phyloP scores from a whole-genome alignment of 192 early-diverging fungal genomes.

The Coemansia sp. region DNA sequence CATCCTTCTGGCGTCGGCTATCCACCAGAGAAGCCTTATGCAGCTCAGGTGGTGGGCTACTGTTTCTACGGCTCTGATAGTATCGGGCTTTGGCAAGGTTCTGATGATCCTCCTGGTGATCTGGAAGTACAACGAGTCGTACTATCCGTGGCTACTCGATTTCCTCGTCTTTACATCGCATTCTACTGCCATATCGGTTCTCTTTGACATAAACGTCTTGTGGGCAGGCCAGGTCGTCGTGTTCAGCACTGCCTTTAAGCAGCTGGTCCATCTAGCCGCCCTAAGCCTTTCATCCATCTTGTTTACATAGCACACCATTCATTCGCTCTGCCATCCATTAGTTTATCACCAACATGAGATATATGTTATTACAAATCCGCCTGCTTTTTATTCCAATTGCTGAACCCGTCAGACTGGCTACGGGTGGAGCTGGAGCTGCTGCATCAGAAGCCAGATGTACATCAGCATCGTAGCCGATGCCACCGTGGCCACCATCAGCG shows the following conservation, averaged over 20 bases:
- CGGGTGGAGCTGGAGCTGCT: slow-evolving; percentile 31
- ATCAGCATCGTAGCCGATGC: slow-evolving; percentile 45
- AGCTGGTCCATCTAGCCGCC: slow-evolving; percentile 30
- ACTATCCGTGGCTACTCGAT: slow-evolving; percentile 80
- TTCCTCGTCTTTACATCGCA: slow-evolving; percentile 74
- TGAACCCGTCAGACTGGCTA: too few species aligned
- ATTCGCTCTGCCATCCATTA: too few species aligned
- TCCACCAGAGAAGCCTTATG: slow-evolving; percentile 30
- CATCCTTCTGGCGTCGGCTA: slow-evolving; percentile 31
- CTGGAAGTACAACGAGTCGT: slow-evolving; percentile 82
- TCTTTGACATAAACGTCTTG: slow-evolving; percentile 38
- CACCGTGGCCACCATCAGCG: slow-evolving; percentile 33
- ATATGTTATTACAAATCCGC: too few species aligned
- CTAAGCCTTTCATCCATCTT: slow-evolving; percentile 19
- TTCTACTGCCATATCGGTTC: slow-evolving; percentile 60
- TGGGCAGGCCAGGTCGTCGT: slow-evolving; percentile 45
- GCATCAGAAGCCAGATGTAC: slow-evolving; percentile 45
- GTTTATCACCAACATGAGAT: too few species aligned
- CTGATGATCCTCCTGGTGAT: slow-evolving; percentile 85
- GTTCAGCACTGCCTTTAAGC: slow-evolving; percentile 42
- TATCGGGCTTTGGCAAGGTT: slow-evolving; percentile 85
- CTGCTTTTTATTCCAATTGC: too few species aligned
- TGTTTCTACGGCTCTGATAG: slow-evolving; percentile 63
- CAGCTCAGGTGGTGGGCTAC: slow-evolving; percentile 34
- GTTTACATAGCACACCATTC: slow-evolving; percentile 12